These are phyloP conservation scores for Chalciporus pseudorubinellus DNA, from an alignment of 768 basidiomycete species.

Conservation along the genomic window DNA sequence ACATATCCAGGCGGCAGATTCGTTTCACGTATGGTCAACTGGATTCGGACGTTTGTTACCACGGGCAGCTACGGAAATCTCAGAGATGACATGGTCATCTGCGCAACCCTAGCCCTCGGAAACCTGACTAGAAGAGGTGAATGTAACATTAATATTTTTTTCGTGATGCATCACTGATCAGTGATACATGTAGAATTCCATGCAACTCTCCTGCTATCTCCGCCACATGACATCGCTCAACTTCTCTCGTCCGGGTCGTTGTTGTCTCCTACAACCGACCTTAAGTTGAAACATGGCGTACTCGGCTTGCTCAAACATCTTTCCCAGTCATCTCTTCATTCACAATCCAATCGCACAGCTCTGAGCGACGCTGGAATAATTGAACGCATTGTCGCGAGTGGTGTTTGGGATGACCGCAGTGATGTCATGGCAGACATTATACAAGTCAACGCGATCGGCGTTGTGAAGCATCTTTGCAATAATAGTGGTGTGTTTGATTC, in stretches of 20 bases:
- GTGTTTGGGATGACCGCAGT: conserved; percentile 66
- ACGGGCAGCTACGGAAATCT: conserved; percentile 31
- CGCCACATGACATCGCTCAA: conserved; percentile 63
- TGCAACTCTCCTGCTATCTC: conserved; percentile 57
- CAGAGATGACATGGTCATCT: conserved; percentile 78
- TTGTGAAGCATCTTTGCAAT: conserved; percentile 85
- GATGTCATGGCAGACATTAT: conserved; percentile 83
- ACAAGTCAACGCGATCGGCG: conserved; percentile 83
- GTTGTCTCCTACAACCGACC: conserved; percentile 56
- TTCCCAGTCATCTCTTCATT: conserved; percentile 62
- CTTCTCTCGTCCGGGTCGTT: conserved; percentile 54
- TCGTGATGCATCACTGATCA: conserved; percentile 7
- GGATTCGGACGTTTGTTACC: conserved; percentile 62
- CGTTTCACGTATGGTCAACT: conserved; percentile 68
- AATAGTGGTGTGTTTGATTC: conserved; percentile 54
- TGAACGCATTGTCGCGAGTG: conserved; percentile 55
- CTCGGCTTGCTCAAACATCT: conserved; percentile 87
- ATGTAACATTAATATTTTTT: neutral
- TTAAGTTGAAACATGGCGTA: conserved; percentile 87
- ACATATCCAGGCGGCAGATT: conserved; percentile 65
- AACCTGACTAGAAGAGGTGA: conserved; percentile 78
- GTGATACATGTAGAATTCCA: conserved; percentile 46
- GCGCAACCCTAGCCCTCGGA: conserved; percentile 78
- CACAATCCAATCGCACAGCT: conserved; percentile 53
- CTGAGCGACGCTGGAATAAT: conserved; percentile 65